Percentiles rank a stretch among this genome's conserved stretches.
Evolutionary conservation across 768 basidiomycete genomes (phyloP).

Genomic region (Mycena pura): DNA sequence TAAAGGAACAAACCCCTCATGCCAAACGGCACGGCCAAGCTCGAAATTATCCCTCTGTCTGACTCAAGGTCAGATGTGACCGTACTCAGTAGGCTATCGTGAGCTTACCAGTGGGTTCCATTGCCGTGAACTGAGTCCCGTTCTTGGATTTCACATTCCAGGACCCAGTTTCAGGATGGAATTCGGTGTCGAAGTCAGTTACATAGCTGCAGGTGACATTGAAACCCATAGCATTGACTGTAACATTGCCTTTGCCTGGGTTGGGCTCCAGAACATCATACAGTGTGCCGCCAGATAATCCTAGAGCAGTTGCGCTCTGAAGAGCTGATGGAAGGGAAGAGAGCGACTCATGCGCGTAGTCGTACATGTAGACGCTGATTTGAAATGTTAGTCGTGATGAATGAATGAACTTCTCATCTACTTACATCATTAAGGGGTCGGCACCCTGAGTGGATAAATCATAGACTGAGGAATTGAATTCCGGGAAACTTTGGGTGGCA

Average conservation of each 20-base stretch:
- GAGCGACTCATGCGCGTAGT: neutral
- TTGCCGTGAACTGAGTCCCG: neutral
- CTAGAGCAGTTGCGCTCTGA: neutral
- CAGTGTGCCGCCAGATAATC: conserved; percentile 20
- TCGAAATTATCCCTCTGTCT: neutral
- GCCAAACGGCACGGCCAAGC: neutral
- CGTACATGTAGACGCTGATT: neutral
- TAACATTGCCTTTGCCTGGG: conserved; percentile 2
- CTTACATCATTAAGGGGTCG: neutral
- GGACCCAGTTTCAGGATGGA: neutral
- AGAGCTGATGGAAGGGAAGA: neutral
- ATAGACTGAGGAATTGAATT: neutral
- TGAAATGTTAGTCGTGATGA: neutral
- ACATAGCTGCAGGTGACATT: conserved; percentile 20
- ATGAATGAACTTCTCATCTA: neutral
- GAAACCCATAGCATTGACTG: conserved; percentile 27
- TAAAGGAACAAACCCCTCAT: neutral
- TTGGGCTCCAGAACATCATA: conserved; percentile 25
- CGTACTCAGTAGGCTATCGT: neutral
- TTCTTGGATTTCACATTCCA: neutral
- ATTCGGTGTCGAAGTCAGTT: neutral
- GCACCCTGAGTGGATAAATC: neutral
- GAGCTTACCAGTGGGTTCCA: neutral
- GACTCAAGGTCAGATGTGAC: neutral
- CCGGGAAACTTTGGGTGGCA: neutral